phyloP scores from a whole-genome alignment of 2,329 filamentous ascomycete genomes.

The Alternaria novae-zelandiae region DNA sequence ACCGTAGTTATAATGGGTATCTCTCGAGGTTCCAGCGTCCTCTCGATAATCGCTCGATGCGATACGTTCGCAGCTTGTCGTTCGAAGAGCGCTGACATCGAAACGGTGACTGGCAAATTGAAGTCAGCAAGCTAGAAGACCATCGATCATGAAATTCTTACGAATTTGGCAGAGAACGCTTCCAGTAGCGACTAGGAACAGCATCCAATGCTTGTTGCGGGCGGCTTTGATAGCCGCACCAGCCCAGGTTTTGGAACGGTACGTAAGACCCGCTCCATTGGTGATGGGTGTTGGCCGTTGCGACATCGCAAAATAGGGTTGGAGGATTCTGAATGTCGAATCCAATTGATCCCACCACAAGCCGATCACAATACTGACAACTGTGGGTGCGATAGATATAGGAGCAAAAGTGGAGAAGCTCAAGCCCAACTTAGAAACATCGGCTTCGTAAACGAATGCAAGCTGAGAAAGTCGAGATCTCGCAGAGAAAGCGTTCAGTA shows the following conservation, averaged over 20 bases:
- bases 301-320: constrained; percentile 31
- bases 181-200: constrained; percentile 19
- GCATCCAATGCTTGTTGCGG: constrained; percentile 16
- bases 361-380: constrained; percentile 21
- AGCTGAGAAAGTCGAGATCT: constrained; percentile 22
- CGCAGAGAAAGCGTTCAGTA: constrained; percentile 15
- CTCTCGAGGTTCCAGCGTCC: constrained; percentile 14
- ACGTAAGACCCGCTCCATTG: constrained; percentile 20
- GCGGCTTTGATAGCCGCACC: constrained; percentile 21
- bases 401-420: constrained; percentile 25
- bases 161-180: constrained; percentile 19
- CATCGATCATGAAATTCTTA: not conserved
- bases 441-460: constrained; percentile 24
- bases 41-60: not conserved
- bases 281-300: constrained; percentile 8
- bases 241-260: constrained; percentile 24
- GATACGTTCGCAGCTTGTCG: constrained; percentile 5
- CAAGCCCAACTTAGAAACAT: constrained; percentile 16
- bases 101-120: constrained; percentile 14
- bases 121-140: not conserved
- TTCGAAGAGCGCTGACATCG: constrained; percentile 30
- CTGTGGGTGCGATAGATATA: constrained; percentile 28
- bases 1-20: constrained; percentile 4
- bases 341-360: constrained; percentile 34
- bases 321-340: constrained; percentile 20